These are phyloP conservation scores for Phlyctochytrium planicorne DNA, from an alignment of 192 early-diverging fungal genomes.

Conservation along the genomic window DNA sequence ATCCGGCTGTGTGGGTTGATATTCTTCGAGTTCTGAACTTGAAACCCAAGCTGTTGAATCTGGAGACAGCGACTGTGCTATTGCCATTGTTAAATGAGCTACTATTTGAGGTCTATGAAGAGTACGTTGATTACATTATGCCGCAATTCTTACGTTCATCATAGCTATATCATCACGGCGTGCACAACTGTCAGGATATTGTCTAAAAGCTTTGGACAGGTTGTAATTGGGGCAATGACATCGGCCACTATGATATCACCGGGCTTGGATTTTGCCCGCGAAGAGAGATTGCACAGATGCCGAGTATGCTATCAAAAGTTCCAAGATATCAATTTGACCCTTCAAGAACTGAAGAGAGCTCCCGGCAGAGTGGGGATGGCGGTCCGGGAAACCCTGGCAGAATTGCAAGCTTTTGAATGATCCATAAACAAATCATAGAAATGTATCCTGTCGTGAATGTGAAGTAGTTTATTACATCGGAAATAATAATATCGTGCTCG, in stretches of 20 bases:
- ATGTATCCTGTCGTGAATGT: no score
- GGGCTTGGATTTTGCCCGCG: conserved; percentile 40
- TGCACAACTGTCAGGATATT: conserved; percentile 46
- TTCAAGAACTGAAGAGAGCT: conserved; percentile 36
- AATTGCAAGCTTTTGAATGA: conserved; percentile 32
- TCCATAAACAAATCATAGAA: no score
- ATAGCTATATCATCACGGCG: conserved; percentile 47
- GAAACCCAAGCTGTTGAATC: conserved; percentile 44
- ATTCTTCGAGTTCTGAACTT: conserved; percentile 42
- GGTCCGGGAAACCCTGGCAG: conserved; percentile 39
- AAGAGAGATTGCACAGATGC: conserved; percentile 41
- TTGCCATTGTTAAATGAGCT: conserved; percentile 48
- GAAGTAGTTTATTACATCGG: no score
- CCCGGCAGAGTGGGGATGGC: conserved; percentile 37
- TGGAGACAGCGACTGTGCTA: conserved; percentile 41
- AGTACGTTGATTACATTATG: conserved; percentile 30
- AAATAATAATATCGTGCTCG: no score
- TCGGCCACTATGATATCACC: conserved; percentile 17
- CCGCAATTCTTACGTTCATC: neutral
- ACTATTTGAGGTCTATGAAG: conserved; percentile 55
- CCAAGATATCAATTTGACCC: conserved; percentile 22
- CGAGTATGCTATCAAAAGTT: conserved; percentile 27
- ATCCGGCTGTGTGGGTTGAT: conserved; percentile 42
- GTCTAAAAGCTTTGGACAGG: conserved; percentile 33
- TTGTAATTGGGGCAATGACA: conserved; percentile 38